These are phyloP conservation scores for Flaveria brownii DNA, from an alignment of 129 eudicot genomes.

Conservation along the genomic window DNA sequence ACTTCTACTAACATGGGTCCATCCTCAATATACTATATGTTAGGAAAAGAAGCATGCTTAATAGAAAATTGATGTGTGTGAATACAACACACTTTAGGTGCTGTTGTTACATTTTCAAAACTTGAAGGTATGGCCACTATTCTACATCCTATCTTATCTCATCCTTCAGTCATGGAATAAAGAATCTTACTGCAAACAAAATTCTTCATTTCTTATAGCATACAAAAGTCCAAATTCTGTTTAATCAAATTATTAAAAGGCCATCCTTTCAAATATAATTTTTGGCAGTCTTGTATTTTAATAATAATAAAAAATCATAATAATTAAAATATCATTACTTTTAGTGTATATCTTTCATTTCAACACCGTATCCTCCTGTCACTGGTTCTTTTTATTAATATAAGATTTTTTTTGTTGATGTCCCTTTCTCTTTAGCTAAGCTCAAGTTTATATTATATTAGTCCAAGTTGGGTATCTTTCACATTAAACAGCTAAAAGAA, in stretches of 20 bases:
- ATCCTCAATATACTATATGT: constrained; percentile 14
- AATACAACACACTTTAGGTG: constrained; percentile 12
- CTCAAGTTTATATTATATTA: constrained; percentile 28
- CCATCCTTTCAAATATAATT: constrained; percentile 29
- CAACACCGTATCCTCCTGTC: constrained; percentile 23
- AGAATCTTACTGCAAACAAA: constrained; percentile 46
- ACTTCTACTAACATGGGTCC: constrained; percentile 4
- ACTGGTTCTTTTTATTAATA: constrained; percentile 6
- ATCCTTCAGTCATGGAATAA: constrained; percentile 48
- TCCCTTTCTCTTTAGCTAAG: constrained; percentile 34
- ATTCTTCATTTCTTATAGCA: constrained; percentile 41
- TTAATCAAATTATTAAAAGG: constrained; percentile 33
- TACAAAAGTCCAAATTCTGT: constrained; percentile 54
- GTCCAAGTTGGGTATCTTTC: constrained; percentile 36
- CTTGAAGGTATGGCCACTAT: constrained; percentile 34
- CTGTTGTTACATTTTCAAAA: constrained; percentile 7
- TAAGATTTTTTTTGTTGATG: constrained; percentile 37
- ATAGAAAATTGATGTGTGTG: constrained; percentile 13
- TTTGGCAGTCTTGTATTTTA: constrained; percentile 4
- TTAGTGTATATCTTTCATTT: constrained; percentile 22
- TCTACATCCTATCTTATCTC: constrained; percentile 45
- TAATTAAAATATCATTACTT: constrained; percentile 37
- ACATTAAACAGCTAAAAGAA: constrained; percentile 20
- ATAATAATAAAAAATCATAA: constrained; percentile 23
- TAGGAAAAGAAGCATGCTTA: constrained; percentile 5